Conservation (phyloP, 140 eudicot species). For the Anethum foeniculum region DNA sequence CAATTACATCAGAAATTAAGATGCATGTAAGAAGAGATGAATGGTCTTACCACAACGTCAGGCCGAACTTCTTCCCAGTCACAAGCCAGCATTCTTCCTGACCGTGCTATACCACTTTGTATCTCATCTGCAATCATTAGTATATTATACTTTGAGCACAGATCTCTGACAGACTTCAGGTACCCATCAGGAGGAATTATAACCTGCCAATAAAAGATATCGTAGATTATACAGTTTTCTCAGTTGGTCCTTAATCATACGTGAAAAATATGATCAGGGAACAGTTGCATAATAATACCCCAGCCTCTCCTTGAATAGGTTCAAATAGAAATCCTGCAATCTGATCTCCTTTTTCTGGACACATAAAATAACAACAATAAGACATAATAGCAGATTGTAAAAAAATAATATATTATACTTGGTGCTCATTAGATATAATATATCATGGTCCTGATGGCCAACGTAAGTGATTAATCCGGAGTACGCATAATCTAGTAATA, state of each 20-base stretch:
- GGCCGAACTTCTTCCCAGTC: constrained; percentile 98
- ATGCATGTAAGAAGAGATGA: neutral
- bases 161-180: constrained; percentile 78
- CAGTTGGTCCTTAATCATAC: neutral
- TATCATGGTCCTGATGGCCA: constrained; percentile 4
- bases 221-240: neutral
- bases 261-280: neutral
- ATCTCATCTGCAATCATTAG: constrained; percentile 98
- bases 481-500: neutral
- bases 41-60: constrained; percentile 69
- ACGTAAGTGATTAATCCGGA: neutral
- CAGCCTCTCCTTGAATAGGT: constrained; percentile 99
- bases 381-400: neutral
- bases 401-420: neutral
- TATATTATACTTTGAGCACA: constrained; percentile 71
- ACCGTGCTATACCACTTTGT: constrained; percentile 92
- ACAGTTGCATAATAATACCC: constrained; percentile 42
- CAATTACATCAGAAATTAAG: neutral
- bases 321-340: constrained; percentile 95
- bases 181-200: constrained; percentile 91
- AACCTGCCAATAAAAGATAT: constrained; percentile 46
- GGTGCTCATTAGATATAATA: neutral
- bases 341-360: constrained; percentile 76
- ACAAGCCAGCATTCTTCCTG: constrained; percentile 93
- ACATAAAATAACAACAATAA: constrained; percentile 12